phyloP scores from a whole-genome alignment of 176 grass and related monocot genomes.

The Avena sativa region DNA sequence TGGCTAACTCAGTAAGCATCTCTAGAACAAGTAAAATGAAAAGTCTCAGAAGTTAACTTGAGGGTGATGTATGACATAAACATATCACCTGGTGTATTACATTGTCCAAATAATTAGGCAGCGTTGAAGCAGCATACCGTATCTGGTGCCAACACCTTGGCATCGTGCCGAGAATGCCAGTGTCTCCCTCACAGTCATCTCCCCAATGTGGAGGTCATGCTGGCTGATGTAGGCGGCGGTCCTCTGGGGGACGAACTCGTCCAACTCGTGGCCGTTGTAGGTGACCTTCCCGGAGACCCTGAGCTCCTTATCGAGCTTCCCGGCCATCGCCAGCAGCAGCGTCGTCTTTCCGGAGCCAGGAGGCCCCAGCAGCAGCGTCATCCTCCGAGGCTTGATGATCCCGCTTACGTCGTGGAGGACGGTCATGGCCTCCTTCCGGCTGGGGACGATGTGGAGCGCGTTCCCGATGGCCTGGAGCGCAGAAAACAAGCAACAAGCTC shows the following conservation, averaged over 20 bases:
- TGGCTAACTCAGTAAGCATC: constrained; percentile 80
- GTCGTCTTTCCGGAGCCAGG: constrained; percentile 89
- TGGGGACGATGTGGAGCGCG: constrained; percentile 59
- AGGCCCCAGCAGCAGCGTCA: constrained; percentile 79
- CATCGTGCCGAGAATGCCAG: constrained; percentile 78
- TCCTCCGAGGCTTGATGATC: constrained; percentile 72
- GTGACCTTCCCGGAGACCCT: constrained; percentile 71
- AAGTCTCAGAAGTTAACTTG: constrained; percentile 27
- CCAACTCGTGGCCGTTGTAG: constrained; percentile 85
- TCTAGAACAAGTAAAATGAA: constrained; percentile 51
- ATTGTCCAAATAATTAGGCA: constrained; percentile 4
- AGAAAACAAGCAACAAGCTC: not conserved
- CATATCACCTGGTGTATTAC: not conserved
- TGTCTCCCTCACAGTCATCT: constrained; percentile 96
- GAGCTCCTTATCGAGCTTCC: constrained; percentile 79
- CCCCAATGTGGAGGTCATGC: constrained; percentile 85
- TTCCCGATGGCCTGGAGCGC: constrained; percentile 56
- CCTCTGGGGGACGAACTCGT: constrained; percentile 83
- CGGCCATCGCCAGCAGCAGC: constrained; percentile 74
- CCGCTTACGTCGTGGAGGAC: constrained; percentile 70
- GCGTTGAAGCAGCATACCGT: constrained; percentile 50
- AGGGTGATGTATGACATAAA: not conserved
- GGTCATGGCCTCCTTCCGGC: constrained; percentile 61
- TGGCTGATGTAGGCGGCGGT: constrained; percentile 92
- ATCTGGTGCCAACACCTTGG: constrained; percentile 85